phyloP scores from a whole-genome alignment of 2,329 filamentous ascomycete genomes.

The Pezicula rhizophila region DNA sequence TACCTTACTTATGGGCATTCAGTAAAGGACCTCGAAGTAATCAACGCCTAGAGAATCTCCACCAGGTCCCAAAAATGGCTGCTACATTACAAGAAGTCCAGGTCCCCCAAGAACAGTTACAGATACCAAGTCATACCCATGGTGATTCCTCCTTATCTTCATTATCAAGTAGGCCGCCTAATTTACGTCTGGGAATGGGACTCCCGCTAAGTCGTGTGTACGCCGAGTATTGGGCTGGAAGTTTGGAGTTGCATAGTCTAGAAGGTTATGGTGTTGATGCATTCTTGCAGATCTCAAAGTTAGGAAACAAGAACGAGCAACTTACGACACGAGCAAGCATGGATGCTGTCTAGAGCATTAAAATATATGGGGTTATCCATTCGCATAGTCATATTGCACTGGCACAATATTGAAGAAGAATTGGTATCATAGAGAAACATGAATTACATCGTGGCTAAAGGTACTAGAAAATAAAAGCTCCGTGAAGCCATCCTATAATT shows the following conservation, averaged over 20 bases:
- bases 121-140: not conserved
- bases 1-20: slow-evolving; percentile 95
- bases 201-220: slow-evolving; percentile 91
- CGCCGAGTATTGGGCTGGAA: slow-evolving; percentile 96
- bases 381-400: not conserved
- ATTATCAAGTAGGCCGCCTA: slow-evolving; percentile 75
- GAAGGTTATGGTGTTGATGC: slow-evolving; percentile 95
- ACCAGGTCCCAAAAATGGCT: slow-evolving; percentile 81
- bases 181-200: slow-evolving; percentile 85
- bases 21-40: slow-evolving; percentile 81
- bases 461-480: slow-evolving; percentile 21
- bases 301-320: slow-evolving; percentile 98
- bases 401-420: not conserved
- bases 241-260: slow-evolving; percentile 80
- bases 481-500: slow-evolving; percentile 16
- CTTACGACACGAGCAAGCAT: slow-evolving; percentile 72
- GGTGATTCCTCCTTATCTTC: slow-evolving; percentile 59
- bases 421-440: slow-evolving; percentile 19
- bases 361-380: not conserved
- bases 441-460: slow-evolving; percentile 30
- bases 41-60: slow-evolving; percentile 75
- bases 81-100: slow-evolving; percentile 87
- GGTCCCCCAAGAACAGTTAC: slow-evolving; percentile 24
- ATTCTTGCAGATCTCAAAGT: slow-evolving; percentile 90
- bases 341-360: slow-evolving; percentile 52